Evolutionary conservation across 2,329 filamentous ascomycete genomes (phyloP).

Genomic region (Bipolaris victoriae): DNA sequence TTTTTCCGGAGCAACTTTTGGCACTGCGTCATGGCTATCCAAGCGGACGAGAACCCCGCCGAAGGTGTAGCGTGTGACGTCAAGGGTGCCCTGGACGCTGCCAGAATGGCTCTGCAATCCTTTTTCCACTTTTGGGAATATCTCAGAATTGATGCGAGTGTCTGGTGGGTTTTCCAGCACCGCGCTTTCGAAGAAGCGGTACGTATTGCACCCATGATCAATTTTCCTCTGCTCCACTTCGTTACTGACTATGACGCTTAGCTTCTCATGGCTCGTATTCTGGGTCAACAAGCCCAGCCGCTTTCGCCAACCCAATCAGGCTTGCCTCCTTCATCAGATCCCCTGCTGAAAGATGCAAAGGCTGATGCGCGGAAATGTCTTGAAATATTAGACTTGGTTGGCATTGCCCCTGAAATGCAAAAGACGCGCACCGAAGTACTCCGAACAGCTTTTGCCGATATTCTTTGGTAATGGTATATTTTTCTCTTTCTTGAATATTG

Average conservation of each 20-base stretch:
- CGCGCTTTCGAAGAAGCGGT: slow-evolving; percentile 78
- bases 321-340: slow-evolving; percentile 39
- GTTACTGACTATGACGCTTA: slow-evolving; percentile 11
- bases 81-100: slow-evolving; percentile 73
- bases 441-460: slow-evolving; percentile 52
- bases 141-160: slow-evolving; percentile 73
- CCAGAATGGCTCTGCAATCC: slow-evolving; percentile 73
- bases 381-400: slow-evolving; percentile 54
- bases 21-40: slow-evolving; percentile 80
- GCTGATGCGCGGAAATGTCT: slow-evolving; percentile 54
- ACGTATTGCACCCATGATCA: slow-evolving; percentile 53
- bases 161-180: slow-evolving; percentile 88
- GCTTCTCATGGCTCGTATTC: slow-evolving; percentile 50
- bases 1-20: slow-evolving; percentile 84
- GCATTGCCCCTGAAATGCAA: slow-evolving; percentile 56
- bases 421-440: slow-evolving; percentile 56
- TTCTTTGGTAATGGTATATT: slow-evolving; percentile 34
- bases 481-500: not conserved
- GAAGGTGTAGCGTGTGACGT: slow-evolving; percentile 62
- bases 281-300: slow-evolving; percentile 44
- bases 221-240: not conserved
- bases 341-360: slow-evolving; percentile 48
- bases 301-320: slow-evolving; percentile 35
- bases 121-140: slow-evolving; percentile 76
- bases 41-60: slow-evolving; percentile 70